Evolutionary conservation across 1,284 basidiomycete genomes (phyloP).

Genomic region (Wallemia hederae): DNA sequence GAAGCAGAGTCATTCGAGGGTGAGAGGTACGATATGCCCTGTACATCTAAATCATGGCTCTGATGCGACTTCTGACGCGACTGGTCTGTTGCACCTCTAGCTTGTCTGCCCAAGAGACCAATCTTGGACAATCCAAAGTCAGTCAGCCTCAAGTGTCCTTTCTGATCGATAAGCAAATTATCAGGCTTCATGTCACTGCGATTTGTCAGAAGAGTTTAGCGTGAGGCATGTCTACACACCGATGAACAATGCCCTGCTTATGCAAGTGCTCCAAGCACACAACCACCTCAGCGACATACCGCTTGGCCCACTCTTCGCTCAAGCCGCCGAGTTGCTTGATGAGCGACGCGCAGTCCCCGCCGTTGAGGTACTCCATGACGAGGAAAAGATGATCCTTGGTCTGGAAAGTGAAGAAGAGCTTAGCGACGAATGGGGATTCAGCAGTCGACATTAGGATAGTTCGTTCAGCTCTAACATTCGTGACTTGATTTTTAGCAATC

Average conservation of each 20-base stretch:
- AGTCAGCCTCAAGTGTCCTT: conserved; percentile 85
- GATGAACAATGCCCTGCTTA: conserved; percentile 77
- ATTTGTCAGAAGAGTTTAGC: neutral
- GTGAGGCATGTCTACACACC: conserved; percentile 27
- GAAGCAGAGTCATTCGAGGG: neutral
- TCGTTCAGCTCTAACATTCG: conserved; percentile 95
- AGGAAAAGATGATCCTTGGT: conserved; percentile 19
- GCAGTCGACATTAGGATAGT: conserved; percentile 99
- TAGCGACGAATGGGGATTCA: conserved; percentile 61
- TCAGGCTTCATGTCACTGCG: conserved; percentile 87
- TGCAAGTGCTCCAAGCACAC: conserved; percentile 87
- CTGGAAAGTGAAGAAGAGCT: conserved; percentile 21
- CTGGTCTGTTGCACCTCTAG: conserved; percentile 32
- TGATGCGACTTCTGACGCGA: conserved; percentile 18
- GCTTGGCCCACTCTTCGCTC: conserved; percentile 84
- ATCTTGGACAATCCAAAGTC: conserved; percentile 95
- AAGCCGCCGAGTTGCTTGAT: conserved; percentile 83
- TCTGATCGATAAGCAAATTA: conserved; percentile 81
- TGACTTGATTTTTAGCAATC: conserved; percentile 99
- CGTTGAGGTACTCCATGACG: conserved; percentile 31
- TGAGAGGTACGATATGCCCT: neutral
- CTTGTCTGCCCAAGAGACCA: conserved; percentile 85
- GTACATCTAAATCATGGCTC: conserved; percentile 16
- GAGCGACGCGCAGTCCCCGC: conserved; percentile 84
- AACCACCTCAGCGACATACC: conserved; percentile 86